Evolutionary conservation across 2,329 filamentous ascomycete species (phyloP).

Genomic region (Fusarium begoniae): DNA sequence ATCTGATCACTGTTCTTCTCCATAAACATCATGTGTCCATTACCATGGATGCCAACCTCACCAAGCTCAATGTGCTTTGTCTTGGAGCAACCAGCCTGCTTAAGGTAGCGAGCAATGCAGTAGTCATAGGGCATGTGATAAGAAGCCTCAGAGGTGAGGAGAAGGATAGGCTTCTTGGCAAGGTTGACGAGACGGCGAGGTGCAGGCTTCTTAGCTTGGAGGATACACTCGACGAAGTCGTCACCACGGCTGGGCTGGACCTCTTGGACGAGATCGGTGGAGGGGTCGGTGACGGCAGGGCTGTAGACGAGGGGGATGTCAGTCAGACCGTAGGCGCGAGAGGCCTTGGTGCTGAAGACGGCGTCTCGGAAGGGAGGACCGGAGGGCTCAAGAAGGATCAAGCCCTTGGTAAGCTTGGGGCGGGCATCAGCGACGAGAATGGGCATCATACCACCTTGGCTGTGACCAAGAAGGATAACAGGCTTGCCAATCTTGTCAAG

Average conservation of each 20-base stretch:
- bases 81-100: constrained; percentile 34
- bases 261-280: constrained; percentile 23
- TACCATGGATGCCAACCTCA: constrained; percentile 29
- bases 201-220: constrained; percentile 17
- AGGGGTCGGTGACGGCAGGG: constrained; percentile 46
- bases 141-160: constrained; percentile 29
- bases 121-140: constrained; percentile 38
- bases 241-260: background rate
- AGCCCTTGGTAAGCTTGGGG: constrained; percentile 51
- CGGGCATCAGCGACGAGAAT: constrained; percentile 42
- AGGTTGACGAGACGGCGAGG: constrained; percentile 47
- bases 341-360: constrained; percentile 44
- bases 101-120: constrained; percentile 25
- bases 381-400: constrained; percentile 57
- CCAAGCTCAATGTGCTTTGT: constrained; percentile 32
- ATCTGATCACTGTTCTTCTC: constrained; percentile 32
- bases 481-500: constrained; percentile 55
- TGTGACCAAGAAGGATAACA: constrained; percentile 54
- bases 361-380: constrained; percentile 58
- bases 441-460: constrained; percentile 55
- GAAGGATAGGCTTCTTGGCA: constrained; percentile 41
- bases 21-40: constrained; percentile 40
- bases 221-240: constrained; percentile 20
- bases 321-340: constrained; percentile 56
- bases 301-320: constrained; percentile 58